A percentile compares a stretch with the other conserved stretches of the same genome.
These are phyloP conservation scores for Stellera chamaejasme DNA, from an alignment of 345 rosid species.

Conservation along the genomic window DNA sequence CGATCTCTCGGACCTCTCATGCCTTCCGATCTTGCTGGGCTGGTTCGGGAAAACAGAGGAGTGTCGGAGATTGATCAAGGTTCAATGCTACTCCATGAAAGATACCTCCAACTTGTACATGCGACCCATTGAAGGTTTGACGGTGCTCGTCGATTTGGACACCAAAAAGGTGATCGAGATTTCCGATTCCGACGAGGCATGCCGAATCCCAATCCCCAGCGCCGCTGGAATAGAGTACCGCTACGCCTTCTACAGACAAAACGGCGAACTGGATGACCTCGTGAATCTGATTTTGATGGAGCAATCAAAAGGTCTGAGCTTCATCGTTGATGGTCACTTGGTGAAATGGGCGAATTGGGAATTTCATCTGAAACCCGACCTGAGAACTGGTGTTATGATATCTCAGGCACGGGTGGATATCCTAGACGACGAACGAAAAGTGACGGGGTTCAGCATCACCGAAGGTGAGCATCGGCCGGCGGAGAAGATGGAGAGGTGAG, in stretches of 20 bases:
- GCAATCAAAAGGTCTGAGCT: constrained; percentile 84
- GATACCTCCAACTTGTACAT: constrained; percentile 83
- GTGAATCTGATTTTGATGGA: constrained; percentile 73
- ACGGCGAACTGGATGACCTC: constrained; percentile 9
- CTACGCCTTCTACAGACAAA: constrained; percentile 21
- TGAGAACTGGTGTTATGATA: constrained; percentile 61
- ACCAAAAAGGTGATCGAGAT: constrained; percentile 61
- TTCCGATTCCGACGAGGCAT: constrained; percentile 39
- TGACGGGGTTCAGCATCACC: too few species aligned
- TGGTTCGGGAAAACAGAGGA: constrained; percentile 76
- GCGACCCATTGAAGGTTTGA: constrained; percentile 96
- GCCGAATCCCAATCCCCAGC: constrained; percentile 68
- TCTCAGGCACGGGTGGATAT: constrained; percentile 63
- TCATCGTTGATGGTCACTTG: constrained; percentile 40
- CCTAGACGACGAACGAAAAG: too few species aligned
- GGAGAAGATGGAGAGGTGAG: too few species aligned
- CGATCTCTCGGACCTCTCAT: constrained; percentile 50
- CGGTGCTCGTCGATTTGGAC: constrained; percentile 63
- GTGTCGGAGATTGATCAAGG: constrained; percentile 59
- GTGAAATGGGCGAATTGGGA: constrained; percentile 95
- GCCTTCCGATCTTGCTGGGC: constrained; percentile 66
- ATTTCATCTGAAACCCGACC: constrained; percentile 73
- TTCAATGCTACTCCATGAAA: constrained; percentile 72
- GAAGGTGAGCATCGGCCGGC: too few species aligned
- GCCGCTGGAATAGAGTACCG: constrained; percentile 79